Evolutionary conservation across 75 land plant species (phyloP).

Genomic region (Pinus taeda): DNA sequence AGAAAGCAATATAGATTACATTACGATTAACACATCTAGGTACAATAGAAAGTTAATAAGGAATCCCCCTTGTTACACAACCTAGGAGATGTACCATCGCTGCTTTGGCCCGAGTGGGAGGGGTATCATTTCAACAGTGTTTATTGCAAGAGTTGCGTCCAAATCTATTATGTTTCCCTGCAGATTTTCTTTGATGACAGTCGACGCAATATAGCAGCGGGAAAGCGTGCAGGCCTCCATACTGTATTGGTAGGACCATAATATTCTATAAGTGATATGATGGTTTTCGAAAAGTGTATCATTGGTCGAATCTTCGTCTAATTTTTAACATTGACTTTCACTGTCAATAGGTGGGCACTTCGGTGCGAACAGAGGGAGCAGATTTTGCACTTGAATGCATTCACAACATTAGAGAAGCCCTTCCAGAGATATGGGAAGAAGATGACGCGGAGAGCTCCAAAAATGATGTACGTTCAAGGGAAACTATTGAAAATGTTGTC

Average conservation of each 20-base stretch:
- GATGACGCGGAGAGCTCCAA: slow-evolving; percentile 16
- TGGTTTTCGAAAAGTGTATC: background rate
- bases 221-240: slow-evolving; percentile 70
- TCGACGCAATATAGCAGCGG: slow-evolving; percentile 69
- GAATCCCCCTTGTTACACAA: background rate
- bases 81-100: background rate
- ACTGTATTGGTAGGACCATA: slow-evolving; percentile 64
- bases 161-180: slow-evolving; percentile 1
- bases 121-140: background rate
- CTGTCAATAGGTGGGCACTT: slow-evolving; percentile 57
- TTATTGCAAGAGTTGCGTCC: too few species aligned
- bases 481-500: slow-evolving; percentile 52
- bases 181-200: slow-evolving; percentile 93
- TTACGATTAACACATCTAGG: background rate
- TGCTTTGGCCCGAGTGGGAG: background rate
- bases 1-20: too few species aligned
- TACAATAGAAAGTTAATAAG: too few species aligned
- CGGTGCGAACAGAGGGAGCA: slow-evolving; percentile 65
- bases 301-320: background rate
- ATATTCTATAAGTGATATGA: background rate
- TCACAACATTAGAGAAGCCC: slow-evolving; percentile 65
- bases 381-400: slow-evolving; percentile 72
- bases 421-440: slow-evolving; percentile 77
- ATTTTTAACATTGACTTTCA: background rate
- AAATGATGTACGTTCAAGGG: slow-evolving; percentile 21